Conservation (phyloP, 257 asterid species). For the Nicotiana knightiana region DNA sequence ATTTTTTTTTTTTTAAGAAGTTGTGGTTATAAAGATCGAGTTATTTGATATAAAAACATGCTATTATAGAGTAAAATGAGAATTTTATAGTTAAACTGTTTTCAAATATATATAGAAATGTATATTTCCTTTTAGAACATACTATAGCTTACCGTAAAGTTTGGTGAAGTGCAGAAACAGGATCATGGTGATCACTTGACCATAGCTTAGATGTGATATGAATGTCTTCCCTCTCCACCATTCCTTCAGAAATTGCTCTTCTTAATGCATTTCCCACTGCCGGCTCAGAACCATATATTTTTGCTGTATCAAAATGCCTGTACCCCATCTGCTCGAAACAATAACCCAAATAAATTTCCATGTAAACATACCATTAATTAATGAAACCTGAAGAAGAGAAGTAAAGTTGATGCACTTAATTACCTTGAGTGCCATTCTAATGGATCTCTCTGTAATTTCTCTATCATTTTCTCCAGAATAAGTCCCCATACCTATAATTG, state of each 20-base stretch:
- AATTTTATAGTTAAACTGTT: background rate
- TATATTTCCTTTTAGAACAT: background rate
- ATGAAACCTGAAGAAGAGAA: background rate
- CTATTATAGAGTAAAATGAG: background rate
- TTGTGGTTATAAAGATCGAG: too few relatives aligned
- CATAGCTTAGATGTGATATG: constrained; percentile 73
- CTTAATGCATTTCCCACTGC: constrained; percentile 63
- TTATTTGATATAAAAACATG: too few relatives aligned
- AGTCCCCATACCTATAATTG: constrained; percentile 70
- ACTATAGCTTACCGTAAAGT: constrained; percentile 49
- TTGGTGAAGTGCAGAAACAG: constrained; percentile 57
- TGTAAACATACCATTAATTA: background rate
- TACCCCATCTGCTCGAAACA: constrained; percentile 55
- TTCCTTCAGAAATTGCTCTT: constrained; percentile 38
- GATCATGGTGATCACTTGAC: constrained; percentile 81
- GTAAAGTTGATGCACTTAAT: background rate
- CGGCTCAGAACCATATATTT: constrained; percentile 67
- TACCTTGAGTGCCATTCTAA: constrained; percentile 67
- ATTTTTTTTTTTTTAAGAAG: too few relatives aligned
- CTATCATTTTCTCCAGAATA: constrained; percentile 56
- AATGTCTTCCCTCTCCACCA: constrained; percentile 43
- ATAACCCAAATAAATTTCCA: background rate
- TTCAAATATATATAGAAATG: background rate
- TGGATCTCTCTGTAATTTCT: constrained; percentile 50
- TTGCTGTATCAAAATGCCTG: constrained; percentile 82